Base-by-base conservation (phyloP, 495 filamentous ascomycete genomes). In the Aspergillus saccharolyticus region DNA sequence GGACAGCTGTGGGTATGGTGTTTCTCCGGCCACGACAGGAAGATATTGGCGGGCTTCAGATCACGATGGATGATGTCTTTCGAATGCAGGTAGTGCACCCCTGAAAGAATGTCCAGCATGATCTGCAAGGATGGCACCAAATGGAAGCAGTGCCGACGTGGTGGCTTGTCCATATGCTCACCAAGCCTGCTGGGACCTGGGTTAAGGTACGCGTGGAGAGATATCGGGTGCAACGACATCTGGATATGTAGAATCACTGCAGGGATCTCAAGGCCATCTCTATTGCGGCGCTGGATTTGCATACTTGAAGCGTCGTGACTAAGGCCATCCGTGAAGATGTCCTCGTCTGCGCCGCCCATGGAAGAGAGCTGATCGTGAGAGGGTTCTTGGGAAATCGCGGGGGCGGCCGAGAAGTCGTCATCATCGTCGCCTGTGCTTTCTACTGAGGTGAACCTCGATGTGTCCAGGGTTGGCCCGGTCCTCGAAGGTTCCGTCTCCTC, bases 41-140 rank as follows among this genome's bases (percentile, higher is more conserved):
- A 80, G 12, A 90, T 81, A 53, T 89, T 90, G 16, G 86, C 87
- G 0, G 85, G 87, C 64, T 90, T 90, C 43, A 90, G 68, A 61
- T 90, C 87, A 4, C 87, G 75, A 63, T 90, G 87, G 2, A 83
- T 82, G 57, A 89, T 83, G 4, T 72, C 71, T 21, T 79, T 76
- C 0, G 74, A 70, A 56, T 89, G 86, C 12, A 89, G 70, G 62
- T 89, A 86, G 48, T 83, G 76, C 9, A 89, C 76, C 0, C 76
- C 76, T 1, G 73, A 66, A 42, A 77, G 62, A 25, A 79, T 77
- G 8, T 71, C 71, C 3, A 75, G 57, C 47, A 82, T 71, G 3
- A 83, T 53, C 42, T 58, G 70, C 15, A 78, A 49, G 0, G 79
- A 76, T 0, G 78, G 70, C 16, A 72, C 25, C 9, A 81, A 57